Conservation (phyloP, 2,329 filamentous ascomycete species). For the Talaromyces pinophilus region DNA sequence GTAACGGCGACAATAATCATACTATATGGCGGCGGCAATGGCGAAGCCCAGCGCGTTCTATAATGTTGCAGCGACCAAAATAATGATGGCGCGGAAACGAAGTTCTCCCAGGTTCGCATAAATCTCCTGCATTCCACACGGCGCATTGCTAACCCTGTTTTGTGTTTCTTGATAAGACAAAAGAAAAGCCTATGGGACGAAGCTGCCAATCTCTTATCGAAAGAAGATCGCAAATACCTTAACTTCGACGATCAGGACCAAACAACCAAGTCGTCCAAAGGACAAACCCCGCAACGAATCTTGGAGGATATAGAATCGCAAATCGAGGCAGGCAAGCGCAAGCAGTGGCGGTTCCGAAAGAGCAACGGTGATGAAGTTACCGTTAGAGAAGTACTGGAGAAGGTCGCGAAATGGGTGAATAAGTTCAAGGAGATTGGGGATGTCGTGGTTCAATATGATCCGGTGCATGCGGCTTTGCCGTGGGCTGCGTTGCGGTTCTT, state of each 20-base stretch:
- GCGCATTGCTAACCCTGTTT: neutral
- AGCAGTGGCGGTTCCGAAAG: neutral
- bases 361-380: neutral
- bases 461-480: neutral
- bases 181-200: neutral
- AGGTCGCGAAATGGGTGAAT: slow-evolving; percentile 6
- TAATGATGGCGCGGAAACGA: neutral
- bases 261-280: neutral
- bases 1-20: neutral
- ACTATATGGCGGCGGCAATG: neutral
- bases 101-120: neutral
- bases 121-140: neutral
- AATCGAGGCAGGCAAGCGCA: neutral
- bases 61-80: neutral
- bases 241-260: neutral
- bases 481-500: neutral
- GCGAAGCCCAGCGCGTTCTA: neutral
- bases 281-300: neutral
- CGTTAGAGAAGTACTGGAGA: neutral
- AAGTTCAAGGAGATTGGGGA: slow-evolving; percentile 11
- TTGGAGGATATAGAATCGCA: neutral
- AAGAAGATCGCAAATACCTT: neutral
- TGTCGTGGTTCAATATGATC: neutral
- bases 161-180: neutral
- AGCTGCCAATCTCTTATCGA: neutral